Base-by-base conservation (phyloP, 177 flowering plant species). In the Vitis hybrid region DNA sequence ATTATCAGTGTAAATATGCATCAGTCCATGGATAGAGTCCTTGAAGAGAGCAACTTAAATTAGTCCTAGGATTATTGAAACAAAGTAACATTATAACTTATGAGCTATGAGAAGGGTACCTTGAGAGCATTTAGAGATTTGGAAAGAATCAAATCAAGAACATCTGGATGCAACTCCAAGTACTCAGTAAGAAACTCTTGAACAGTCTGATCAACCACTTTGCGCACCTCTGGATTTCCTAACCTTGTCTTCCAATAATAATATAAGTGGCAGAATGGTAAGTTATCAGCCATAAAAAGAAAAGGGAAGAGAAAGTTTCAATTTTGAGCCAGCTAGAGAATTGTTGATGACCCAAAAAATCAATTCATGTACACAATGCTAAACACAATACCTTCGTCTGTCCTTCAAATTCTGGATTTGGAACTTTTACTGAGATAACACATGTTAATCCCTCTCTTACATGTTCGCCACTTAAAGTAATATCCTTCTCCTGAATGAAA, bases 331-430 rank as follows among this genome's bases (percentile, higher is more conserved):
- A 47, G 31, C 2, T 38, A 58, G 62, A 62, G 49, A 24, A 13
- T 53, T 17, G 4, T 31, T 58, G 33, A 62, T 22, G 2, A 19
- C 9, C 55, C 20, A 10, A 22, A 68, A 3, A 12, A 63, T 9
- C 3, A 57, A 55, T 62, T 13, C 15, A 38, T 15, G 8, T 3
- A 73, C 54, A 50, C 11, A 59, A 63, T 44, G 52, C 73, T 59
- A 52, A 1, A 64, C 62, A 8, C 9, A 65, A 54, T 76, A 96
- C 99, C 97, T 96, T 96, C 64, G 98, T 96, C 76, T 96, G 98
- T 57, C 99, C 99, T 90, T 96, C 99, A 81, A 96, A 96, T 77
- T 96, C 99, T 11, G 99, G 99, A 76, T 91, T 91, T 47, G 97
- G 89, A 80, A 96, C 95, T 81, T 91, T 96, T 66, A 96, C 97